Evolutionary conservation across 441 rosid species (phyloP).

Genomic region (Populus trichocarpa): DNA sequence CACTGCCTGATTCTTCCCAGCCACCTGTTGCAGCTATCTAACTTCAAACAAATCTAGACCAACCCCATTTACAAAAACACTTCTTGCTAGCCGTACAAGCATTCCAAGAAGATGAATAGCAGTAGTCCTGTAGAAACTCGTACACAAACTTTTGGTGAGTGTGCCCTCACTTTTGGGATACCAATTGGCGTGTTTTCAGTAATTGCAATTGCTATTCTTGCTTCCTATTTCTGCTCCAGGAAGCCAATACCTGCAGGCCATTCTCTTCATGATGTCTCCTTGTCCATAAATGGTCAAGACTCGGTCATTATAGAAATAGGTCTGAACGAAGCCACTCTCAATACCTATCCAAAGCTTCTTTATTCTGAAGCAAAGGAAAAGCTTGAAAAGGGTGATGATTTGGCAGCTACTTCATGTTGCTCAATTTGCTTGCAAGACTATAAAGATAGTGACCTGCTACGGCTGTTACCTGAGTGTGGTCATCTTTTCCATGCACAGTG

Average conservation of each 20-base stretch:
- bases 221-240: conserved; percentile 4
- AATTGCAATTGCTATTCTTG: background rate
- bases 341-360: conserved; percentile 4
- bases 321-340: conserved; percentile 11
- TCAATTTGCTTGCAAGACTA: conserved; percentile 21
- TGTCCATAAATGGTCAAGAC: background rate
- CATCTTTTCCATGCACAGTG: conserved; percentile 19
- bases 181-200: background rate
- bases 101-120: background rate
- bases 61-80: background rate
- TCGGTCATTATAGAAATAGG: conserved; percentile 4
- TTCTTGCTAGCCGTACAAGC: background rate
- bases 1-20: background rate
- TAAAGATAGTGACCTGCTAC: conserved; percentile 13
- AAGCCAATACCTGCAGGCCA: background rate
- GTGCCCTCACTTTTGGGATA: background rate
- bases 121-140: background rate
- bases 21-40: background rate
- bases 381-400: background rate
- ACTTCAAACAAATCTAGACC: background rate
- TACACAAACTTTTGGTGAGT: background rate
- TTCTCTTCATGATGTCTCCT: background rate
- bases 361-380: background rate
- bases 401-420: background rate
- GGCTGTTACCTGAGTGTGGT: conserved; percentile 12